These are phyloP conservation scores for Dothistroma septosporum DNA, from an alignment of 2,329 filamentous ascomycete genomes.

Conservation along the genomic window DNA sequence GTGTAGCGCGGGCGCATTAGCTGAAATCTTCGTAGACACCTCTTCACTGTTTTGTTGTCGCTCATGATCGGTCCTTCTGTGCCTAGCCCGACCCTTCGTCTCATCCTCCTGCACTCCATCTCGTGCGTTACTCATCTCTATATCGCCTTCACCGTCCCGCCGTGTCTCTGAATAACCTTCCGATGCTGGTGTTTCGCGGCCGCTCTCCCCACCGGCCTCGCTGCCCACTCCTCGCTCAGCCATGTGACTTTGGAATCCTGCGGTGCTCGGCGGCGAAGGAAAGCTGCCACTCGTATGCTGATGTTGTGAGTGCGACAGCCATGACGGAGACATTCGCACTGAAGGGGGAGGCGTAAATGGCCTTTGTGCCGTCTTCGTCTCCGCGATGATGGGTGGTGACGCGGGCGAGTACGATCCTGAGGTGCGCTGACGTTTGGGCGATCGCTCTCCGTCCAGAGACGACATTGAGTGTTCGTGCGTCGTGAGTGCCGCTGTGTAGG, in stretches of 20 bases:
- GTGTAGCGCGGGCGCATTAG: constrained; percentile 22
- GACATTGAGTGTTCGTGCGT: constrained; percentile 26
- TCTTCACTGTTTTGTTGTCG: constrained; percentile 34
- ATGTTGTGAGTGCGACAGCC: constrained; percentile 31
- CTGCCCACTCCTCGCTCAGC: constrained; percentile 21
- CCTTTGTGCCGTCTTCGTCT: constrained; percentile 39
- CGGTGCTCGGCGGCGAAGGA: constrained; percentile 43
- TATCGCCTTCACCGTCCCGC: constrained; percentile 42
- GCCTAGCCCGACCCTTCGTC: constrained; percentile 27
- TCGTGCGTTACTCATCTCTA: constrained; percentile 37
- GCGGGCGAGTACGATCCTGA: constrained; percentile 42
- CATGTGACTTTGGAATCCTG: constrained; percentile 31
- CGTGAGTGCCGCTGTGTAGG: constrained; percentile 5
- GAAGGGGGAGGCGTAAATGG: constrained; percentile 46
- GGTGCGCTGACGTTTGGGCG: constrained; percentile 36
- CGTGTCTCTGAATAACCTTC: constrained; percentile 23
- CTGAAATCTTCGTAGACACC: constrained; percentile 7
- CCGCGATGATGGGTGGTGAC: constrained; percentile 33
- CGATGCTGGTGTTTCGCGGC: constrained; percentile 25
- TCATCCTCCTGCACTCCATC: constrained; percentile 14
- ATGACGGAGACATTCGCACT: constrained; percentile 46
- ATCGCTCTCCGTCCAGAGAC: constrained; percentile 29
- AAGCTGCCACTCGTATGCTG: constrained; percentile 25
- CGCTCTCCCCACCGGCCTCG: constrained; percentile 26
- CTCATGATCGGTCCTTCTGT: constrained; percentile 47